Evolutionary conservation across 345 rosid genomes (phyloP), one percentile per base, ranked within the genome.

Genomic region (Syzygium aromaticum): DNA sequence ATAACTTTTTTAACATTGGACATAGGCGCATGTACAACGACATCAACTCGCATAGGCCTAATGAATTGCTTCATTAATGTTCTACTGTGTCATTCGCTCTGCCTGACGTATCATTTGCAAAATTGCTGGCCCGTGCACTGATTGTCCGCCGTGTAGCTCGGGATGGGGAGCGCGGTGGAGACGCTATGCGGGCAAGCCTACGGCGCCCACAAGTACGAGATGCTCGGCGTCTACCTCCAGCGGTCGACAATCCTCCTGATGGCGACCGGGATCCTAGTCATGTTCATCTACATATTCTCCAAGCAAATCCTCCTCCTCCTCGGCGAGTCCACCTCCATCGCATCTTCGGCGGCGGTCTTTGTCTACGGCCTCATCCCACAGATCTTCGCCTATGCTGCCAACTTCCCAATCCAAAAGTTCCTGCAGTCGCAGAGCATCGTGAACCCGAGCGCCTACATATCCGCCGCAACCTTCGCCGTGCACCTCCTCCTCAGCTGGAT

Each of bases 91-190:
- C 49, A 38, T 10, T 84, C 73, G 73, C 73, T n/a, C 38, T 61
- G 73, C 30, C 30, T 27, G 67, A 27, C 21, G 28, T 54, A 30
- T 61, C 19, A 9, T 59, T 59, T 56, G 53, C 19, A 56, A 52
- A 38, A 52, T 67, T 14, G n/a, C 51, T 30, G 53, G 38, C 9
- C 25, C 11, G 46, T 67, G 78, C 27, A 38, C 38, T 73, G 82
- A 19, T 38, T 22, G 8, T 25, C 82, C 27, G 15, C 3, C 27
- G 19, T 17, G 63, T 87, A 93, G 96, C 91, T 94, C 52, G 96
- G 96, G 40, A 94, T 94, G 98, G 98, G 98, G 89, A 96, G 98
- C 87, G 98, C 98, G 1, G 96, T 94, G 33, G 98, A 95, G 84
- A 96, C 98, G 6, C 83, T 95, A 63, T 95, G 98, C 77, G 98